Evolutionary conservation across 2,329 filamentous ascomycete genomes (phyloP), one percentile per base, ranked within the genome.

Genomic region (Diaporthe destruens): DNA sequence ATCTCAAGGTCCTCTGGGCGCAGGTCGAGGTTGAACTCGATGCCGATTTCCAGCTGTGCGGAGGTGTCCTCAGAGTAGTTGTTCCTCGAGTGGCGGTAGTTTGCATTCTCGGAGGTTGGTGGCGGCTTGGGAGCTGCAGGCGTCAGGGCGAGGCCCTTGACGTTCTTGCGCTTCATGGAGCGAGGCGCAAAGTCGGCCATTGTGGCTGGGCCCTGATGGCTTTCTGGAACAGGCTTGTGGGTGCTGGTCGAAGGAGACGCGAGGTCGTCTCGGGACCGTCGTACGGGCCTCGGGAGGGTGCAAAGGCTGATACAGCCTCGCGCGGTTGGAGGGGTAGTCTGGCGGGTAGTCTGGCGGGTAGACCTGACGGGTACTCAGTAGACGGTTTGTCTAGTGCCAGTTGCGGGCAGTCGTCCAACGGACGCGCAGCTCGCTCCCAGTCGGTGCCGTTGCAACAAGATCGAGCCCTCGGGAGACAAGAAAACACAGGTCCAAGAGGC

Each of bases 101-200:
- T 90, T 29, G 89, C 93, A 74, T 90, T 92, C 78, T 94, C 93
- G 57, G 94, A 92, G 39, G 94, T 91, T 69, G 91, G 90, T 70
- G 90, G 85, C 65, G 90, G 86, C 75, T 94, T 94, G 54, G 94
- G 92, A 59, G 93, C 88, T 32, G 93, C 91, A 65, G 94, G 91
- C 79, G 91, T 95, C 80, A 99, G 87, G 77, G 95, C 95, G 66
- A 99, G 92, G 49, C 95, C 96, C 86, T 98, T 98, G 83, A 97
- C 93, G 82, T 99, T 99, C 90, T 98, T 98, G 88, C 96, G 93
- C 91, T 98, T 98, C 92, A 99, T 93, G 75, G 96, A 97, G 84
- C 90, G 89, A 84, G 89, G 89, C 75, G 89, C 88, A 77, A 91
- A 91, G 79, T 91, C 90, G 78, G 88, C 87, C 90, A 92, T 92